A percentile compares a stretch with the other conserved stretches of the same genome.
Conservation (phyloP, 163 green algal genomes). For the Volvox carteri region DNA sequence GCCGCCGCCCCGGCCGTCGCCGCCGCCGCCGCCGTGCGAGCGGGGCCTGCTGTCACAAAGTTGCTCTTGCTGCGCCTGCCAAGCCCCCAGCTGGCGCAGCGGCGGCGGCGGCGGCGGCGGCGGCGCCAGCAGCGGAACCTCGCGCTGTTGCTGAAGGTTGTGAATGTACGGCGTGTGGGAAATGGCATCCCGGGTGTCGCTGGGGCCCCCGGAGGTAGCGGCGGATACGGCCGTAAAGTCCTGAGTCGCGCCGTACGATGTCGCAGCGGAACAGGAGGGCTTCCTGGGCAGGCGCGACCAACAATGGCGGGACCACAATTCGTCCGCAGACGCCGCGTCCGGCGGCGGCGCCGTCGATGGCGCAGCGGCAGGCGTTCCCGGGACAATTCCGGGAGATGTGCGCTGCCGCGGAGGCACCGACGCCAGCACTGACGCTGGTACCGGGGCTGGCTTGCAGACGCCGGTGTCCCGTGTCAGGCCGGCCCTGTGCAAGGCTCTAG, state of each 20-base stretch:
- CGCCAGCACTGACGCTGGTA: not conserved
- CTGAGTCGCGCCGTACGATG: no score
- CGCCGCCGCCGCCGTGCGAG: not conserved
- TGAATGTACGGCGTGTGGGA: no score
- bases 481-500: not conserved
- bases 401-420: not conserved
- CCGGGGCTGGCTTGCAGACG: not conserved
- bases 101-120: not conserved
- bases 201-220: not conserved
- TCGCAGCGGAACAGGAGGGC: no score
- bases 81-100: not conserved
- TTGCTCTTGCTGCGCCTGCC: not conserved
- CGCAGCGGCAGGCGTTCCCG: not conserved
- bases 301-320: no score
- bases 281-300: no score
- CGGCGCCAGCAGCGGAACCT: not conserved
- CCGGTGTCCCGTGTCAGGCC: no score
- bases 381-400: not conserved
- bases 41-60: no score
- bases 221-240: no score
- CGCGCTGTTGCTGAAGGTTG: no score
- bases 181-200: not conserved
- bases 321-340: not conserved
- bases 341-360: no score
- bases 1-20: not conserved